Evolutionary conservation across 805 yeast species (phyloP).

Genomic region (Clavispora fructus): DNA sequence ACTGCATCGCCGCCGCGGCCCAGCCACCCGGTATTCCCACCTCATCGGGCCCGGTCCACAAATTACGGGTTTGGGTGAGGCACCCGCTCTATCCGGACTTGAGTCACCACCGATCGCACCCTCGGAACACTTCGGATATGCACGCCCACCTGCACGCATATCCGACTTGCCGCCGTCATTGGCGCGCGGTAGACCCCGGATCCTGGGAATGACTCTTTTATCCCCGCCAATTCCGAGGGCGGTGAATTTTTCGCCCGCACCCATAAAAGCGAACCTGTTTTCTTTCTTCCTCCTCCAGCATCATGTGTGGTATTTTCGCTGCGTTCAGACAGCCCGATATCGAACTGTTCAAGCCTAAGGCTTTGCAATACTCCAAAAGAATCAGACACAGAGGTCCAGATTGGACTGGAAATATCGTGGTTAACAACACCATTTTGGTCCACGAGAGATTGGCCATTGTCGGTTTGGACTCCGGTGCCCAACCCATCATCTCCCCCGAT

Average conservation of each 20-base stretch:
- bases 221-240: background rate
- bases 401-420: conserved; percentile 88
- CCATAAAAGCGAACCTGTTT: background rate
- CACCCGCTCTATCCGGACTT: background rate
- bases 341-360: conserved; percentile 76
- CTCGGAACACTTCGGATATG: background rate
- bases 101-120: background rate
- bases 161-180: background rate
- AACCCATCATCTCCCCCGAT: conserved; percentile 84
- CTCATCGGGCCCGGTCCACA: no score
- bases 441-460: conserved; percentile 98
- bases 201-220: background rate
- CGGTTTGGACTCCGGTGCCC: conserved; percentile 97
- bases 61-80: no score
- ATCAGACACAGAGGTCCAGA: conserved; percentile 99
- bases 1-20: no score
- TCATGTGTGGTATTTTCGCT: conserved; percentile 98
- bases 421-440: conserved; percentile 84
- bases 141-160: background rate
- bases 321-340: conserved; percentile 79
- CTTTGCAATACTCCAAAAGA: conserved; percentile 84
- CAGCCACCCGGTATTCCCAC: no score
- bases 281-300: background rate
- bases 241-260: background rate
- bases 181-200: background rate